phyloP scores from a whole-genome alignment of 306 rosid species.

The Rosa rugosa region DNA sequence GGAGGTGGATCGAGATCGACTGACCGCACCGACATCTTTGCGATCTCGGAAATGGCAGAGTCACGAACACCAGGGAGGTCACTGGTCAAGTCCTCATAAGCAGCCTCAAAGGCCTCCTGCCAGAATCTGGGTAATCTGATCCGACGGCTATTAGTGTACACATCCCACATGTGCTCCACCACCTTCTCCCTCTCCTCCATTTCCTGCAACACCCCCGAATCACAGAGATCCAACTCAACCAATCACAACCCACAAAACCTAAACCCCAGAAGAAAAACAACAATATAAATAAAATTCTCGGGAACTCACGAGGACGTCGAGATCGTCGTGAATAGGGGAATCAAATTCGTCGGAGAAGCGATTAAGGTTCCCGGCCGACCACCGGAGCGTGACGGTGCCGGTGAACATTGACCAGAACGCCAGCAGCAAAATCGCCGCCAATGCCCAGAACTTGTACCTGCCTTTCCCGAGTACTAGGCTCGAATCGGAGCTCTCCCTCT shows the following conservation, averaged over 20 bases:
- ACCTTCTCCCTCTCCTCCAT: conserved; percentile 99
- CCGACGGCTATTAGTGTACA: conserved; percentile 89
- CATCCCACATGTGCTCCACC: conserved; percentile 98
- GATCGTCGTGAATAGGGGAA: conserved; percentile 73
- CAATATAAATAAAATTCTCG: not conserved
- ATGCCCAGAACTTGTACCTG: conserved; percentile 89
- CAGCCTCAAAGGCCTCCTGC: conserved; percentile 97
- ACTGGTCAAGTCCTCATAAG: conserved; percentile 84
- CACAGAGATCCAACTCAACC: conserved; percentile 26
- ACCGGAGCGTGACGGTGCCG: conserved; percentile 92
- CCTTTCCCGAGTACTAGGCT: conserved; percentile 62
- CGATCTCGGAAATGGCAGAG: conserved; percentile 80
- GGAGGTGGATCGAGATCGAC: conserved; percentile 75
- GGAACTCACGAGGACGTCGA: conserved; percentile 81
- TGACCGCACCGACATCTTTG: conserved; percentile 88
- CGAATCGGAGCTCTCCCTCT: conserved; percentile 67
- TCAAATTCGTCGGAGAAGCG: conserved; percentile 61
- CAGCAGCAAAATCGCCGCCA: conserved; percentile 84
- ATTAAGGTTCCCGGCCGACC: conserved; percentile 83
- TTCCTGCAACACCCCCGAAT: conserved; percentile 47
- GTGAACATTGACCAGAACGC: conserved; percentile 99
- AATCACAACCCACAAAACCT: not conserved
- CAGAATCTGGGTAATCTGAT: conserved; percentile 88
- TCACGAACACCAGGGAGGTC: conserved; percentile 76
- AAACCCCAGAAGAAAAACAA: no score